Evolutionary conservation across 495 filamentous ascomycete species (phyloP).

Genomic region (Cairneyella variabilis): DNA sequence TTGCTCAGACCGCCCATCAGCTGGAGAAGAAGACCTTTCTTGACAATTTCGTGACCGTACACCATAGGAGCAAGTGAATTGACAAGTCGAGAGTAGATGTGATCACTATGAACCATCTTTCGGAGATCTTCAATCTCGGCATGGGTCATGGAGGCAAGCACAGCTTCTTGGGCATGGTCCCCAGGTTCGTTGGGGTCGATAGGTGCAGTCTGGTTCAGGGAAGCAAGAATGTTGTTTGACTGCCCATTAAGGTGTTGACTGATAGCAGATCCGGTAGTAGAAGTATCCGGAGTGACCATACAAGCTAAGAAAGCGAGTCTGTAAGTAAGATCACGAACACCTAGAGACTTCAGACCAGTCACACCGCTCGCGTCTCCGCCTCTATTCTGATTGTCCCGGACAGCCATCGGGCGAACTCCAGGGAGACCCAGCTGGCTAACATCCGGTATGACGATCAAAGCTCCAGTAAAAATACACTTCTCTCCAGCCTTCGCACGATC

Average conservation of each 20-base stretch:
- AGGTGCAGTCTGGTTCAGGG: constrained; percentile 67
- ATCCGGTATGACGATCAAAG: constrained; percentile 94
- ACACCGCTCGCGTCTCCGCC: constrained; percentile 76
- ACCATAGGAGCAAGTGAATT: constrained; percentile 96
- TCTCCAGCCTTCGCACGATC: constrained; percentile 96
- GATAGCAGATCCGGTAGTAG: constrained; percentile 64
- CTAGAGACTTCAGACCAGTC: constrained; percentile 82
- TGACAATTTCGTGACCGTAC: constrained; percentile 95
- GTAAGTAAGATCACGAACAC: constrained; percentile 94
- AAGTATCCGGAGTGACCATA: constrained; percentile 92
- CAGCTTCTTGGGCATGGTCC: constrained; percentile 83
- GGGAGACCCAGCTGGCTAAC: constrained; percentile 93
- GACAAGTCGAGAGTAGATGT: constrained; percentile 90
- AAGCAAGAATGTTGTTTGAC: constrained; percentile 74
- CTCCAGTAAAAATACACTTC: constrained; percentile 95
- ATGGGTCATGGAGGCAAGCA: constrained; percentile 75
- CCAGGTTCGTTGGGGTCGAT: constrained; percentile 62
- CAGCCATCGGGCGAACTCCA: constrained; percentile 78
- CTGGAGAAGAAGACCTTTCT: constrained; percentile 93
- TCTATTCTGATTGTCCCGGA: constrained; percentile 74
- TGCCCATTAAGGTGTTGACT: constrained; percentile 66
- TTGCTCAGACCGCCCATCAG: constrained; percentile 92
- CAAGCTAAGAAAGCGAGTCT: constrained; percentile 94
- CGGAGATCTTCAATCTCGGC: constrained; percentile 89
- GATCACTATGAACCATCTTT: constrained; percentile 88